Conservation (phyloP, 2,329 filamentous ascomycete species). For the Alternaria infectoria region DNA sequence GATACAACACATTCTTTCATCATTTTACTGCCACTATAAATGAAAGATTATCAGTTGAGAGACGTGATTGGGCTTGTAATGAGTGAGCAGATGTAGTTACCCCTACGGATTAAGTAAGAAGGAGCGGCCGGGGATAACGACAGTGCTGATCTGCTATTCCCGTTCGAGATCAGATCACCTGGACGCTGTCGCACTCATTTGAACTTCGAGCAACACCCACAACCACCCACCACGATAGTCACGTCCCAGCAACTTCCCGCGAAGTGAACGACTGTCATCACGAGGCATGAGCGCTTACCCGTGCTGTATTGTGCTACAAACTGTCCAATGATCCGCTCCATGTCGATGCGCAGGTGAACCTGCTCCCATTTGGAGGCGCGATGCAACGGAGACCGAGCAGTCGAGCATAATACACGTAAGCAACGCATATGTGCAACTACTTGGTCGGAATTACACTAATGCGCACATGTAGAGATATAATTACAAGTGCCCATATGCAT, state of each 20-base stretch:
- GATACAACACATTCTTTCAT: neutral
- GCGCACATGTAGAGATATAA: neutral
- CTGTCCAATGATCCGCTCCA: conserved; percentile 56
- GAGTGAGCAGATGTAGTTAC: neutral
- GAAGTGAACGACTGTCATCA: conserved; percentile 44
- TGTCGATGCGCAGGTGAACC: conserved; percentile 28
- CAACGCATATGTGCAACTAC: neutral
- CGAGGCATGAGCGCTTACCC: conserved; percentile 42
- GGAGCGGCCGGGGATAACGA: neutral
- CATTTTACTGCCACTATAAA: neutral
- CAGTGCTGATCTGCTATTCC: neutral
- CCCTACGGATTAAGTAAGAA: neutral
- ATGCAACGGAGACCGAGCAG: neutral
- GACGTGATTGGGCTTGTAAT: neutral
- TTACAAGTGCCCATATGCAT: neutral
- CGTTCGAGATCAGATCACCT: neutral
- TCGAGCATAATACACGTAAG: neutral
- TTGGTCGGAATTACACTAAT: neutral
- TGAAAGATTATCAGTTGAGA: neutral
- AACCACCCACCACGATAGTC: neutral
- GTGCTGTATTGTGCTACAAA: conserved; percentile 57
- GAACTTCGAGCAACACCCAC: neutral
- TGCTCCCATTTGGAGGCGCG: neutral
- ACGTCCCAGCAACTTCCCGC: conserved; percentile 52
- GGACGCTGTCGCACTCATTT: neutral